Conservation (phyloP, 768 basidiomycete species). For the Lentinula sp. region DNA sequence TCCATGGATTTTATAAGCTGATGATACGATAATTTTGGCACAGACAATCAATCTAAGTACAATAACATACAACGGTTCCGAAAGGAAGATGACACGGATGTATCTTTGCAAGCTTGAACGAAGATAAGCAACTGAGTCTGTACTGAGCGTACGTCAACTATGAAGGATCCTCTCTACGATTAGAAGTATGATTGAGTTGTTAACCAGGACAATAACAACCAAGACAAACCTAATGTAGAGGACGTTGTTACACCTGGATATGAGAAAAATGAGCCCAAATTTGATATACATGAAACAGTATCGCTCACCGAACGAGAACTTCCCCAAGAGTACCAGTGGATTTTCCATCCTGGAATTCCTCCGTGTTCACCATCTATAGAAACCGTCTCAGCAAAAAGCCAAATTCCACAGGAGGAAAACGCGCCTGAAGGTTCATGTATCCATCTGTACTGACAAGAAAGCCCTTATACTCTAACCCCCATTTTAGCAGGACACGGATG, state of each 20-base stretch:
- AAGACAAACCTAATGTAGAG: constrained; percentile 83
- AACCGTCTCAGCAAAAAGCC: background rate
- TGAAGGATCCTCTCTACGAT: constrained; percentile 67
- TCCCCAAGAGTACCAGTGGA: constrained; percentile 97
- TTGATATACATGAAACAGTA: background rate
- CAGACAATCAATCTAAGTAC: too few relatives aligned
- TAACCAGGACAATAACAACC: constrained; percentile 4
- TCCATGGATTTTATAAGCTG: too few relatives aligned
- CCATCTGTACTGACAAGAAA: constrained; percentile 98
- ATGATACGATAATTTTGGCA: too few relatives aligned
- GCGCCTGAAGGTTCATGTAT: constrained; percentile 98
- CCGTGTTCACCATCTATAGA: constrained; percentile 91
- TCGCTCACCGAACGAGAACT: constrained; percentile 89
- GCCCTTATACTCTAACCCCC: constrained; percentile 99
- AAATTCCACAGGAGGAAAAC: constrained; percentile 12
- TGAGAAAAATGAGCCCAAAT: constrained; percentile 10
- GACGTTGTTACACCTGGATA: constrained; percentile 84
- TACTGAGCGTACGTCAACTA: too few relatives aligned
- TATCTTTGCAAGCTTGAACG: too few relatives aligned
- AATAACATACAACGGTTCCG: too few relatives aligned
- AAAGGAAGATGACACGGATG: too few relatives aligned
- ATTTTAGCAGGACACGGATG: constrained; percentile 92
- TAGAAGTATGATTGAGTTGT: background rate
- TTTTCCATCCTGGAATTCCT: constrained; percentile 94
- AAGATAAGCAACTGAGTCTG: too few relatives aligned